Evolutionary conservation across 2,329 filamentous ascomycete genomes (phyloP), one percentile per base, ranked within the genome.

Genomic region (Ophiosphaerella narmari): DNA sequence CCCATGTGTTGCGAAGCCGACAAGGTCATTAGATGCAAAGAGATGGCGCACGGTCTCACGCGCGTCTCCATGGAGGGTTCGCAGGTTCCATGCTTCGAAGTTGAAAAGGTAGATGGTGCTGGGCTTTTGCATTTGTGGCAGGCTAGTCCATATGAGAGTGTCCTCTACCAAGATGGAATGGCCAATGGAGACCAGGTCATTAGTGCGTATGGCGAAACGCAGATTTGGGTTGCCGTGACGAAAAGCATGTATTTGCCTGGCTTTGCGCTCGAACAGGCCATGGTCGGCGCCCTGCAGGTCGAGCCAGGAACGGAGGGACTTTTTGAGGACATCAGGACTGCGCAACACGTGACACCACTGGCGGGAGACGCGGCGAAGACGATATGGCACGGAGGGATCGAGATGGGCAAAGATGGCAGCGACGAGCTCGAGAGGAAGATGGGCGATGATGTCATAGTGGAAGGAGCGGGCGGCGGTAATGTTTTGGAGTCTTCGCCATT

Each of bases 341-440:
- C 55, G 66, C 9, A 76, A 46, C 1, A 63, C 24, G 8, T 44
- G 21, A 5, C 49, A 53, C 75, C 75, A 77, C 7, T 48, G 61
- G 32, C 53, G 63, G 31, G 65, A 73, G 29, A 76, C 70, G 67
- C 71, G 26, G 5, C 70, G 70, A 18, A 67, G 51, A 36, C 56
- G 65, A 47, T 66, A 72, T 2, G 63, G 49, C 4, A 64, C 56
- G 39, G 66, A 32, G 37, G 59, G 41, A 36, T 70, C 70, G 48
- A 77, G 41, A 60, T 72, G 56, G 29, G 51, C 48, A 50, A 76
- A 74, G 13, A 76, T 46, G 5, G 65, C 52, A 16, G 67, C 60
- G 5, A 73, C 59, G 7, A 77, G 57, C 59, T 77, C 75, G 12
- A 71, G 13, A 5, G 75, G 75, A 32, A 77, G 52, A 1, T 33